phyloP scores from a whole-genome alignment of 2,329 filamentous ascomycete species.

The Moelleriella libera region DNA sequence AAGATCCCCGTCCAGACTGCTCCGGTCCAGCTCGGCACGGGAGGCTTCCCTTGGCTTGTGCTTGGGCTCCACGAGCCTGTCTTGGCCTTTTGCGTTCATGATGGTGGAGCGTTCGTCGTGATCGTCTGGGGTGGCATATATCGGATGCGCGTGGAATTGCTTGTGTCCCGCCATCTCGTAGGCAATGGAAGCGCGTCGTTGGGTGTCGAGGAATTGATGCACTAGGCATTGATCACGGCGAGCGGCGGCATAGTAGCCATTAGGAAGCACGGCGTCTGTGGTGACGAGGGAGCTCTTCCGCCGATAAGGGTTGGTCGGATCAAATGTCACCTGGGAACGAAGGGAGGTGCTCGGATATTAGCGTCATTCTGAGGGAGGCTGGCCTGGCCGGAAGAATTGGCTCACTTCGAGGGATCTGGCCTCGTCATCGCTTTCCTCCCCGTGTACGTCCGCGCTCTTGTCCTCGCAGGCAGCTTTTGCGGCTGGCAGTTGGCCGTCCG shows the following conservation, averaged over 20 bases:
- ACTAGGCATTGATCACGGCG: conserved; percentile 46
- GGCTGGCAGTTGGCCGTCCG: not conserved
- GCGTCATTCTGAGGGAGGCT: not conserved
- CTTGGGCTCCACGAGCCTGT: conserved; percentile 11
- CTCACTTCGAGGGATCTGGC: conserved; percentile 34
- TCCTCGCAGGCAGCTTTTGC: conserved; percentile 10
- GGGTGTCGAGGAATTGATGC: conserved; percentile 48
- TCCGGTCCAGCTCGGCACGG: conserved; percentile 21
- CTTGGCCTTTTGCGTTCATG: conserved; percentile 6
- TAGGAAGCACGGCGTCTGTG: conserved; percentile 26
- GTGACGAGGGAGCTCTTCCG: conserved; percentile 52
- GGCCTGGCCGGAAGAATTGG: not conserved
- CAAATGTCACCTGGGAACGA: conserved; percentile 41
- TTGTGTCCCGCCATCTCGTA: conserved; percentile 13
- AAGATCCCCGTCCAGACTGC: conserved; percentile 24
- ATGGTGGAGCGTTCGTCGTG: conserved; percentile 7
- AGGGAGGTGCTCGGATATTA: not conserved
- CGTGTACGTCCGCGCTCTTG: conserved; percentile 1
- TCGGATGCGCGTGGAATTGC: conserved; percentile 15
- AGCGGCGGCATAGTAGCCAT: conserved; percentile 10
- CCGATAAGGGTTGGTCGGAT: conserved; percentile 43
- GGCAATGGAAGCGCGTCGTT: conserved; percentile 23
- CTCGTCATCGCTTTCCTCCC: conserved; percentile 30
- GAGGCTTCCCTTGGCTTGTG: conserved; percentile 7
- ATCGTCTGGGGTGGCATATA: conserved; percentile 9